phyloP scores from a whole-genome alignment of 306 rosid genomes.

The Nissolia schottii region DNA sequence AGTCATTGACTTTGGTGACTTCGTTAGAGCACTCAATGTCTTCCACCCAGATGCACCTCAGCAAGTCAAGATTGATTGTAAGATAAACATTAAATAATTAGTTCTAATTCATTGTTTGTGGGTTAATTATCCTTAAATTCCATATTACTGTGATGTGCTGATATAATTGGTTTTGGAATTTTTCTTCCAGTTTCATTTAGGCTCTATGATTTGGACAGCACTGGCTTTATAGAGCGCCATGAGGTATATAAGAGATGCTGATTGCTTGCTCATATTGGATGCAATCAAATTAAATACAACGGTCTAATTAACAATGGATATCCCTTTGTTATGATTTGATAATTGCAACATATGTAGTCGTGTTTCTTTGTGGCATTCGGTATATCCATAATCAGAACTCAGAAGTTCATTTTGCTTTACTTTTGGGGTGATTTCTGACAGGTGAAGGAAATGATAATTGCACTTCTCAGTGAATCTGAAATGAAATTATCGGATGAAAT shows the following conservation, averaged over 20 bases:
- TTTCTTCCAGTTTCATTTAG: slow-evolving; percentile 69
- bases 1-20: slow-evolving; percentile 82
- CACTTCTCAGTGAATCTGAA: slow-evolving; percentile 80
- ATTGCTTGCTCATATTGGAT: neutral
- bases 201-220: slow-evolving; percentile 71
- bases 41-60: slow-evolving; percentile 75
- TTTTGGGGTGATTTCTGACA: slow-evolving; percentile 28
- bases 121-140: neutral
- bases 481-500: slow-evolving; percentile 80
- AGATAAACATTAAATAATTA: slow-evolving; percentile 22
- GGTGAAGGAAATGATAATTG: slow-evolving; percentile 90
- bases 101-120: neutral
- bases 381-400: neutral
- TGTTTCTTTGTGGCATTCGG: neutral
- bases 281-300: neutral
- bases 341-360: neutral
- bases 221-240: slow-evolving; percentile 78
- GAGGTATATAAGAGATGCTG: slow-evolving; percentile 65
- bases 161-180: neutral
- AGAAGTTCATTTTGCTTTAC: neutral
- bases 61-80: slow-evolving; percentile 83
- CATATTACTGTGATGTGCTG: neutral
- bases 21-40: slow-evolving; percentile 84
- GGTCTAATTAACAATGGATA: neutral
- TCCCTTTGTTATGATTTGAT: neutral